These are phyloP conservation scores for Symbiotaphrina buchneri DNA, from an alignment of 495 filamentous ascomycete species.

Conservation along the genomic window DNA sequence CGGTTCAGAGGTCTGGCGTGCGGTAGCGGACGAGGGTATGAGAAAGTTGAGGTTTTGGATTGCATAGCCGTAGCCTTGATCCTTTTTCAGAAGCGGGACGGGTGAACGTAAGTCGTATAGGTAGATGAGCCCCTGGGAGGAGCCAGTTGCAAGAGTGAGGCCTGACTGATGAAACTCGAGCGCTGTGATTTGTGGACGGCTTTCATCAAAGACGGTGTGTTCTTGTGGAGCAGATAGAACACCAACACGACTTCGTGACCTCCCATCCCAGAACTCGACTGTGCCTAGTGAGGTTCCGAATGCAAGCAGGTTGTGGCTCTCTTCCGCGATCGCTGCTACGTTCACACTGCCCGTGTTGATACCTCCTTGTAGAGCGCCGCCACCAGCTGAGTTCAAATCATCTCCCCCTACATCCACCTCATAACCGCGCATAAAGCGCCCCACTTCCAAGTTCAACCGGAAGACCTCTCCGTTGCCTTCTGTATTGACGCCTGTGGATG, in stretches of 20 bases:
- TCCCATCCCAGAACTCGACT: slow-evolving; percentile 87
- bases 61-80: slow-evolving; percentile 90
- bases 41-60: slow-evolving; percentile 81
- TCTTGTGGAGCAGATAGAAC: slow-evolving; percentile 28
- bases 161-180: slow-evolving; percentile 73
- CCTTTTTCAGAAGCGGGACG: slow-evolving; percentile 63
- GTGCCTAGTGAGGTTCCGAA: slow-evolving; percentile 94
- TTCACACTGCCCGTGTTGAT: slow-evolving; percentile 73
- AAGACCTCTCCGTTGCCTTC: slow-evolving; percentile 83
- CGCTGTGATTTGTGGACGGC: slow-evolving; percentile 60
- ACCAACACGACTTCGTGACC: slow-evolving; percentile 62
- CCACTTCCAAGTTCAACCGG: slow-evolving; percentile 71
- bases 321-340: slow-evolving; percentile 68
- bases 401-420: slow-evolving; percentile 75
- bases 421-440: slow-evolving; percentile 67
- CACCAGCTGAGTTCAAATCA: slow-evolving; percentile 36
- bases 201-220: slow-evolving; percentile 15
- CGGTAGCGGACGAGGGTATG: slow-evolving; percentile 40
- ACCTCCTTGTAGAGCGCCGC: slow-evolving; percentile 56
- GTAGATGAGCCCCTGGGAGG: slow-evolving; percentile 68
- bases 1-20: slow-evolving; percentile 35
- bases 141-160: slow-evolving; percentile 70
- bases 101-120: slow-evolving; percentile 87
- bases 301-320: slow-evolving; percentile 73
- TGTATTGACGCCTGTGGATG: slow-evolving; percentile 65